Evolutionary conservation across 2,329 filamentous ascomycete species (phyloP).

Genomic region (Sarocladiaceae sp.): DNA sequence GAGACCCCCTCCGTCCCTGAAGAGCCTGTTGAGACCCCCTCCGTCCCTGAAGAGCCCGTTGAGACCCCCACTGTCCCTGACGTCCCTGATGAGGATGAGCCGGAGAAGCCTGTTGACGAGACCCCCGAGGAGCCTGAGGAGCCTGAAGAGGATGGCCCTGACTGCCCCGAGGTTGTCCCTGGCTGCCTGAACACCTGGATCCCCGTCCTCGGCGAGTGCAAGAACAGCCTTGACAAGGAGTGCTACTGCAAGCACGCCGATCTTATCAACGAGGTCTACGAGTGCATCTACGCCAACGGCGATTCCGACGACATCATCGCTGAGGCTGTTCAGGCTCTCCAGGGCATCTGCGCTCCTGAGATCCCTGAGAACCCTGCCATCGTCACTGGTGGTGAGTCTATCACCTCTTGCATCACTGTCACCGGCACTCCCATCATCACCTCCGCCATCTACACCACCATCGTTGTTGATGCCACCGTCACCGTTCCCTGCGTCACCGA

Average conservation of each 20-base stretch:
- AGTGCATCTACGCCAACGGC: slow-evolving; percentile 76
- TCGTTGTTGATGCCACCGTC: slow-evolving; percentile 44
- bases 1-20: slow-evolving; percentile 12
- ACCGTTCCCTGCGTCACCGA: slow-evolving; percentile 46
- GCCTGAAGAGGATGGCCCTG: slow-evolving; percentile 14
- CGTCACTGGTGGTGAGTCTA: slow-evolving; percentile 66
- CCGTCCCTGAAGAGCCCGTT: slow-evolving; percentile 2
- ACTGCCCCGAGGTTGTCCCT: slow-evolving; percentile 70
- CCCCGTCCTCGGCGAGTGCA: slow-evolving; percentile 62
- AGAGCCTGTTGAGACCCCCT: slow-evolving; percentile 10
- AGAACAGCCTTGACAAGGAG: slow-evolving; percentile 72
- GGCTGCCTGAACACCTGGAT: slow-evolving; percentile 92
- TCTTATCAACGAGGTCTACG: slow-evolving; percentile 76
- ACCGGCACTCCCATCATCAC: slow-evolving; percentile 46
- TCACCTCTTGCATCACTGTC: slow-evolving; percentile 57
- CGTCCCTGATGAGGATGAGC: slow-evolving; percentile 24
- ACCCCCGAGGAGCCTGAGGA: slow-evolving; percentile 13
- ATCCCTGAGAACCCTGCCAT: slow-evolving; percentile 78
- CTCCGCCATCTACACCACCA: slow-evolving; percentile 45
- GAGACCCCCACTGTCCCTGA: slow-evolving; percentile 10
- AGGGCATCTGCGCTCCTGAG: slow-evolving; percentile 81
- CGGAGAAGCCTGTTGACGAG: slow-evolving; percentile 40
- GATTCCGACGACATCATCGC: slow-evolving; percentile 61
- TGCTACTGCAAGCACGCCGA: slow-evolving; percentile 83
- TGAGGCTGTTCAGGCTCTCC: slow-evolving; percentile 75